Conservation (phyloP, 176 grass and related monocot genomes). For the Triticum timopheevii region DNA sequence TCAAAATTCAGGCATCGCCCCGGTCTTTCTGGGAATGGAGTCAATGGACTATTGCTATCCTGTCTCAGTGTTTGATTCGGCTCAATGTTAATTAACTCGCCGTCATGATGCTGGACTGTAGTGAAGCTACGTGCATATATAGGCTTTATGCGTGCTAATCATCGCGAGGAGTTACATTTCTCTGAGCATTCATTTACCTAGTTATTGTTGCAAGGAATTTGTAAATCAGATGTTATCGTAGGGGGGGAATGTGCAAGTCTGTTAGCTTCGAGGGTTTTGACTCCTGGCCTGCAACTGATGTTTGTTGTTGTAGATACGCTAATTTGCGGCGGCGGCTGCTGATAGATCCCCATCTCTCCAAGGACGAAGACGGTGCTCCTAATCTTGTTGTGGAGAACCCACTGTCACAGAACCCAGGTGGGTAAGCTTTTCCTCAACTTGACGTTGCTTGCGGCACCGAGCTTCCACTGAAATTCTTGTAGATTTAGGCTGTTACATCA, state of each 20-base stretch:
- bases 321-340: slow-evolving; percentile 69
- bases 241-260: background rate
- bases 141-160: background rate
- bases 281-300: background rate
- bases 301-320: slow-evolving; percentile 59
- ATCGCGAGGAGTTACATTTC: background rate
- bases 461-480: background rate
- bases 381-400: slow-evolving; percentile 76
- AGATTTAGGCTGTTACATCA: background rate
- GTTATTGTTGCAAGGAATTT: no score
- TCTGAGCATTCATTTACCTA: background rate
- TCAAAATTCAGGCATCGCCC: background rate
- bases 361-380: slow-evolving; percentile 65
- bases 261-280: background rate
- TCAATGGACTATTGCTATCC: background rate
- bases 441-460: slow-evolving; percentile 13
- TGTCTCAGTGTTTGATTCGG: background rate
- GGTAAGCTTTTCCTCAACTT: slow-evolving; percentile 26
- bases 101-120: background rate
- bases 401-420: slow-evolving; percentile 90
- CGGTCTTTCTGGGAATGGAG: background rate
- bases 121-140: background rate
- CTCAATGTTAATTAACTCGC: background rate
- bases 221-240: background rate
- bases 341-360: slow-evolving; percentile 85